Base-by-base conservation (phyloP, 495 filamentous ascomycete genomes). In the Poronia punctata region DNA sequence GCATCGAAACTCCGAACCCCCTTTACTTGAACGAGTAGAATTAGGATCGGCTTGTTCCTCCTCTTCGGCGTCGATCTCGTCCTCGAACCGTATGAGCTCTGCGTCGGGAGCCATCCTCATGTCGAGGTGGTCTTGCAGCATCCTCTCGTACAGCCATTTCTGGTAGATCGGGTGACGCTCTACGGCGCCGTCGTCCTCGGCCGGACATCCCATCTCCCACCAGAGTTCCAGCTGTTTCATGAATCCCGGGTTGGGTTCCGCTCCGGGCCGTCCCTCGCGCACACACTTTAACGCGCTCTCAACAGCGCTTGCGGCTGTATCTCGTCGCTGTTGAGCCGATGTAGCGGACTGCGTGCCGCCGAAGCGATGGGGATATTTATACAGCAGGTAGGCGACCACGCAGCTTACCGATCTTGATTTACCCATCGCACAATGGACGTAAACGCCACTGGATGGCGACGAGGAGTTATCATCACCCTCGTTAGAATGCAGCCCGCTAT, bases 371-470 rank as follows among this genome's bases (percentile, higher is more conserved):
- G 69, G 64, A 36, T 70, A 59, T 38, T 72, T 73, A 65, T 82
- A 79, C 54, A 95, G 82, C 37, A 97, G 67, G 64, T 87, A 95
- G 53, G 93, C 88, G 38, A 92, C 73, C 45, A 88, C 72, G 48
- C 88, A 71, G 30, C 88, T 79, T 46, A 88, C 82, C 16, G 89
- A 96, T 35, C 92, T 85, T 36, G 88, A 95, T 65, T 89, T 90
- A 22, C 92, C 92, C 87, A 95, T 94, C 21, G 87, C 89, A 74
- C 92, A 96, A 63, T 65, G 62, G 43, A 69, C 68, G 28, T 66
- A 63, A 30, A 72, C 64, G 15, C 57, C 65, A 18, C 17, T 38
- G 17, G 34, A 43, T 35, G 52, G 53, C 85, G 68, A 18, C 86
- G 82, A 23, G 27, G n/a, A n/a, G n/a, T n/a, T n/a, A n/a, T n/a